Conservation (phyloP, 257 asterid species). For the Nicotiana obtusifolia region DNA sequence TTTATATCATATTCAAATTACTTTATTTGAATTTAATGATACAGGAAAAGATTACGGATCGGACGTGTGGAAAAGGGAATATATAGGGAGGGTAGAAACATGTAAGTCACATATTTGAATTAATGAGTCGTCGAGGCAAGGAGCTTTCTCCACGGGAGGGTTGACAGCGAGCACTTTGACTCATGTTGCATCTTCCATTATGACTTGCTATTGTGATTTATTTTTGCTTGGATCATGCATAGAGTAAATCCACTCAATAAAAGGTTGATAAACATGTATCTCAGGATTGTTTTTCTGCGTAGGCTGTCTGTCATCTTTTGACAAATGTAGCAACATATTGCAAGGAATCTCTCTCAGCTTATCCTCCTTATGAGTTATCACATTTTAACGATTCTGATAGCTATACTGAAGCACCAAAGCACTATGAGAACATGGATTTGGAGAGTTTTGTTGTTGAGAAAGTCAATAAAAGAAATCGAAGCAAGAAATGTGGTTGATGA, state of each 20-base stretch:
- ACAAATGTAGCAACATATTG: constrained; percentile 63
- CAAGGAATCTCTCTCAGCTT: constrained; percentile 56
- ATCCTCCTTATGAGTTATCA: constrained; percentile 53
- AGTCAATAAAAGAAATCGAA: constrained; percentile 50
- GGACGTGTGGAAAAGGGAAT: too few species aligned
- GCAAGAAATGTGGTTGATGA: constrained; percentile 37
- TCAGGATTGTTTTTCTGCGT: constrained; percentile 22
- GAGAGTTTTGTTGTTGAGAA: constrained; percentile 53
- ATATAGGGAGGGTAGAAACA: too few species aligned
- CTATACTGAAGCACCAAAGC: constrained; percentile 40
- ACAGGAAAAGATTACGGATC: too few species aligned
- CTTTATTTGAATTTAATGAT: too few species aligned
- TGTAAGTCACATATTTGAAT: too few species aligned
- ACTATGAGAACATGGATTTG: constrained; percentile 71
- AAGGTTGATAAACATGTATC: not conserved
- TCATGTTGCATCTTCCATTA: too few species aligned
- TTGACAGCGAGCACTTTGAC: too few species aligned
- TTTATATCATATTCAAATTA: too few species aligned
- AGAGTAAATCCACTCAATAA: not conserved
- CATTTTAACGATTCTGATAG: constrained; percentile 49
- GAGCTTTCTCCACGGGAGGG: too few species aligned
- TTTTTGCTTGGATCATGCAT: not conserved
- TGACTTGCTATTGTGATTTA: not conserved
- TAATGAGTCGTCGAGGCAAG: too few species aligned
- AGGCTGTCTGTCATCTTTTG: constrained; percentile 85